Evolutionary conservation across 208 protist genomes (phyloP), one percentile per base, ranked within the genome.

Genomic region (Wallacemonas sp.): DNA sequence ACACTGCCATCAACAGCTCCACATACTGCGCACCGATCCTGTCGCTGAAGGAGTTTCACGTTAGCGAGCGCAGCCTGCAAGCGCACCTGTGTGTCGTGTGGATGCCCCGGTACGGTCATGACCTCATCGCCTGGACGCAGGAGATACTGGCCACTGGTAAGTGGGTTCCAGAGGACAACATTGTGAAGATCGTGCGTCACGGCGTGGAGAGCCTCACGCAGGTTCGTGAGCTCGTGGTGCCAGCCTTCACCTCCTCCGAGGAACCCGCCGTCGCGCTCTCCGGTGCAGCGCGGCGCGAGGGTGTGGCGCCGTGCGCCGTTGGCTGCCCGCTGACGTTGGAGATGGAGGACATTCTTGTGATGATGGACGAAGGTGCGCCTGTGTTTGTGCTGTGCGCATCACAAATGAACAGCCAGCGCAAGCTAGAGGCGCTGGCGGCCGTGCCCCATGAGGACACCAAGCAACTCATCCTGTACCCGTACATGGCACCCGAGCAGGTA

Each of bases 41-140:
- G 17, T 68, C 56, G 5, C 24, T 89, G 9, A 45, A 89, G 42
- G 51, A 78, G 33, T 76, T 72, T 33, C 34, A 69, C 3, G 66
- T 82, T 36, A 78, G 80, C 34, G 59, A 71, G 26, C 33, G 46
- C 17, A 74, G 44, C 11, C 33, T 81, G 12, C 55, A 62, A 2
- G 72, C 75, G 15, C 65, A 39, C 22, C 38, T 94, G 27, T 68
- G 79, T 39, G 77, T 91, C 31, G 46, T 85, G 22, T 94, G 84
- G 82, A 91, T 94, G 84, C 88, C 88, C 15, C 56, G 44, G 22
- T 94, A 86, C 68, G 21, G 46, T 21, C 21, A 65, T 15, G 80
- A 73, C 44, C 62, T 89, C 17, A 58, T 59, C 33, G 44, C 74
- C 44, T 94, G 88, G 88, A 81, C 73, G 21, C 68, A 61, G 5